Base-by-base conservation (phyloP, 176 grass and related monocot genomes). In the Alopecurus myosuroides region DNA sequence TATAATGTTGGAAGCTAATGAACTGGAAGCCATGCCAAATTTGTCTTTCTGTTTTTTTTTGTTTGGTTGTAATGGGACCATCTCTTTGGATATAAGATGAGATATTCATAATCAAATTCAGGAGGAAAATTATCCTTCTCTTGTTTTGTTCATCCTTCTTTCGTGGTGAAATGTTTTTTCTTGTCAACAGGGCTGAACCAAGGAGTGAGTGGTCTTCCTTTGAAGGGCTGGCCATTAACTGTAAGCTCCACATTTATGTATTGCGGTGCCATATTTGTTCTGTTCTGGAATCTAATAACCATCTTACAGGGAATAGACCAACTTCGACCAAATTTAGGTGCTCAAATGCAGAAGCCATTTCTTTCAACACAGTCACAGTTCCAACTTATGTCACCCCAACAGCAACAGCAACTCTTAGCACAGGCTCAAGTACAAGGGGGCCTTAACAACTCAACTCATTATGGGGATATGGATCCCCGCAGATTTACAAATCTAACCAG, bases 181-280 rank as follows among this genome's bases (percentile, higher is more conserved):
- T 45, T 79, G 57, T 86, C 9, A 83, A 86, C 88, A 99, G 97
- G 91, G 62, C 60, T 99, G 44, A 99, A 89, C 79, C 97, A 99
- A 94, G 97, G 94, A 79, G 94, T 94, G 56, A 92, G 91, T 76
- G 76, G 97, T 87, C 89, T 97, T 89, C 94, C 97, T 37, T 92
- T 99, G 86, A 99, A 99, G 79, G 97, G 97, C 49, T 99, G 97
- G 97, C 97, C 97, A 29, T 87, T 99, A 89, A 92, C 94, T 73
- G 97, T 99, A 89, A 90, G 96, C 71, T 61, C 7, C 1, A 30
- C 33, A 33, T 35, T 23, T 33, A 83, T 85, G 15, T 57, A 69
- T 86, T 71, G 25, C 50, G 50, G 50, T 55, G 57, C 64, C 44
- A 51, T 73, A 73, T 75, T 22, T 42, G n/a, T 34, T 72, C 67